These are phyloP conservation scores for Epichloe bromicola DNA, from an alignment of 2,329 filamentous ascomycete species.

Conservation along the genomic window DNA sequence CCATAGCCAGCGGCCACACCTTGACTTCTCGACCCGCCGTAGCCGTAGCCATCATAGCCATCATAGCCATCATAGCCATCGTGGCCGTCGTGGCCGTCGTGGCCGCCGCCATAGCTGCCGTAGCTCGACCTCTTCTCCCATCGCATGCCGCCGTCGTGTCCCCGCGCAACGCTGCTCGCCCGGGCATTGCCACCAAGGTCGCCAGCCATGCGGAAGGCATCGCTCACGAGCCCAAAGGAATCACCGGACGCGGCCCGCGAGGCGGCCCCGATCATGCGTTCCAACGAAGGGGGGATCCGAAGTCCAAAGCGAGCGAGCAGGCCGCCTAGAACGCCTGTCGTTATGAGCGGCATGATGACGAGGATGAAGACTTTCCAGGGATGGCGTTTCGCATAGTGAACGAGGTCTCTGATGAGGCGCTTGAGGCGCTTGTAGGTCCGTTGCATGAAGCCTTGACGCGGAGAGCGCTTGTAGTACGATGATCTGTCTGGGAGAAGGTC, in stretches of 20 bases:
- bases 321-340: conserved; percentile 67
- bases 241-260: conserved; percentile 35
- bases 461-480: conserved; percentile 67
- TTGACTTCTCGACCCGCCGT: conserved; percentile 13
- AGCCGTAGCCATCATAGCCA: conserved; percentile 8
- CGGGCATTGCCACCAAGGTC: conserved; percentile 14
- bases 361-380: conserved; percentile 79
- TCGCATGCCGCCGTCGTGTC: conserved; percentile 20
- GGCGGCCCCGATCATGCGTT: conserved; percentile 44
- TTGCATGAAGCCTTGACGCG: conserved; percentile 65
- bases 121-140: conserved; percentile 25
- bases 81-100: neutral
- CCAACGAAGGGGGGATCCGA: conserved; percentile 52
- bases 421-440: conserved; percentile 64
- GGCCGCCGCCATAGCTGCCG: conserved; percentile 1
- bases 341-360: conserved; percentile 77
- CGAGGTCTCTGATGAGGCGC: conserved; percentile 66
- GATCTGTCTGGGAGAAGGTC: conserved; percentile 29
- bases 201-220: conserved; percentile 41
- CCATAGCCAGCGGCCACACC: conserved; percentile 9
- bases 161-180: conserved; percentile 19
- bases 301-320: conserved; percentile 71
- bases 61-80: conserved; percentile 14
- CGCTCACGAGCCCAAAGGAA: conserved; percentile 36
- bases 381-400: conserved; percentile 69